These are phyloP conservation scores for Rheum nobile DNA, from an alignment of 148 eudicot species.

Conservation along the genomic window DNA sequence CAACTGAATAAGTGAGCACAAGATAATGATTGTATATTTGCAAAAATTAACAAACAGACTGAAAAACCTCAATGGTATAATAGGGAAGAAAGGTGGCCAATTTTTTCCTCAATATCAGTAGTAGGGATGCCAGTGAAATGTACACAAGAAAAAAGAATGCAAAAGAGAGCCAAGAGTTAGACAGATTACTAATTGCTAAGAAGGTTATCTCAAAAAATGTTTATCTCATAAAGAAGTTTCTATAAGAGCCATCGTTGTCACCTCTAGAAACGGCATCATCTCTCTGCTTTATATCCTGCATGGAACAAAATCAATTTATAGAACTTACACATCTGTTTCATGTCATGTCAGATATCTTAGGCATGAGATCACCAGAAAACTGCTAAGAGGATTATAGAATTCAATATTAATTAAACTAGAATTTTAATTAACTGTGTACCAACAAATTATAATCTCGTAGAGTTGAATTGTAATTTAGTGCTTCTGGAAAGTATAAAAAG, in stretches of 20 bases:
- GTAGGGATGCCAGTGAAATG: slow-evolving; percentile 22
- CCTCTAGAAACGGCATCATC: slow-evolving; percentile 40
- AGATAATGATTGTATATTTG: no score
- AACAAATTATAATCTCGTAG: no score
- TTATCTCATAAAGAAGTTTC: neutral
- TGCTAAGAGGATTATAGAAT: no score
- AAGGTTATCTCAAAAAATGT: no score
- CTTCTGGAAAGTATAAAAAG: neutral
- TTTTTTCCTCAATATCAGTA: slow-evolving; percentile 25
- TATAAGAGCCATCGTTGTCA: slow-evolving; percentile 5
- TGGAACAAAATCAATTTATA: neutral
- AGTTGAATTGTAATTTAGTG: no score
- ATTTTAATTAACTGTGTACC: no score
- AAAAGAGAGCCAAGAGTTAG: neutral
- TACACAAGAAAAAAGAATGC: neutral
- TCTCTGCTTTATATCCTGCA: slow-evolving; percentile 41
- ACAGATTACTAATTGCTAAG: neutral
- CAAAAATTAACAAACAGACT: no score
- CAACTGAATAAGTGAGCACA: neutral
- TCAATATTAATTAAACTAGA: no score
- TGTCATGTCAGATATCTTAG: no score
- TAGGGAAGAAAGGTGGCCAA: slow-evolving; percentile 44
- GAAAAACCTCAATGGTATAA: no score
- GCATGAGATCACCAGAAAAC: no score
- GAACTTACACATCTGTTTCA: no score